A percentile compares a stretch with the other conserved stretches of the same genome.
Evolutionary conservation across 345 rosid genomes (phyloP).

Genomic region (Linum usitatissimum): DNA sequence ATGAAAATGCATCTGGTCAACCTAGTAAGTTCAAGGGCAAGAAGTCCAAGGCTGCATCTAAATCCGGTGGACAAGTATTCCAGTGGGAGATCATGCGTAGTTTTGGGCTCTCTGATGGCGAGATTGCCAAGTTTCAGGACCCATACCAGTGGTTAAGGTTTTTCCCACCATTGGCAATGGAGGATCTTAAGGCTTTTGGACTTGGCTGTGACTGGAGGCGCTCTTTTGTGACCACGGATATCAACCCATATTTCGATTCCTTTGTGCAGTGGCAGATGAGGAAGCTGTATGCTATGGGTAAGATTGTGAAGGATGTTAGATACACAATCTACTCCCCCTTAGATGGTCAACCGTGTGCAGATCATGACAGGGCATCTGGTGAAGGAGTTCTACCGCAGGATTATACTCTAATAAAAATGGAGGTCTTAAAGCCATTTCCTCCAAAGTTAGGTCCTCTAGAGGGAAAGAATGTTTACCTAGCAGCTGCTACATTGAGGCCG

Average conservation of each 20-base stretch:
- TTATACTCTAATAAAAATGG: conserved; percentile 84
- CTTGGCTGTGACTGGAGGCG: conserved; percentile 94
- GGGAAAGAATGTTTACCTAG: conserved; percentile 70
- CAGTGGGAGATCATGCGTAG: conserved; percentile 99
- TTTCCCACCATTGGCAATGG: conserved; percentile 72
- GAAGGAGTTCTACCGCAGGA: conserved; percentile 98
- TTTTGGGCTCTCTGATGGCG: conserved; percentile 60
- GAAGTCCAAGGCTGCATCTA: conserved; percentile 82
- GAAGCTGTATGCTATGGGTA: conserved; percentile 78
- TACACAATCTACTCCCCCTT: conserved; percentile 80
- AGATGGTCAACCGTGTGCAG: conserved; percentile 95
- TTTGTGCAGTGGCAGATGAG: conserved; percentile 93
- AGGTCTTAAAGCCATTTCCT: conserved; percentile 59
- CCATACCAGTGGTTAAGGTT: conserved; percentile 67
- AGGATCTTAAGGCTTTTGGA: conserved; percentile 78
- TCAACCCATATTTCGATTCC: conserved; percentile 63
- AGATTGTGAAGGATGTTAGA: conserved; percentile 71
- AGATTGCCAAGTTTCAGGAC: conserved; percentile 59
- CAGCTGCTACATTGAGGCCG: conserved; percentile 87
- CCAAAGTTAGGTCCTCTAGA: conserved; percentile 49
- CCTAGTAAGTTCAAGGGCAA: conserved; percentile 63
- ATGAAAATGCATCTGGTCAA: conserved; percentile 23
- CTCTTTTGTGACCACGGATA: conserved; percentile 76
- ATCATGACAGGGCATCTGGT: conserved; percentile 88
- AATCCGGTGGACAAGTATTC: conserved; percentile 60